These are phyloP conservation scores for Scutellaria barbata DNA, from an alignment of 257 asterid species.

Conservation along the genomic window DNA sequence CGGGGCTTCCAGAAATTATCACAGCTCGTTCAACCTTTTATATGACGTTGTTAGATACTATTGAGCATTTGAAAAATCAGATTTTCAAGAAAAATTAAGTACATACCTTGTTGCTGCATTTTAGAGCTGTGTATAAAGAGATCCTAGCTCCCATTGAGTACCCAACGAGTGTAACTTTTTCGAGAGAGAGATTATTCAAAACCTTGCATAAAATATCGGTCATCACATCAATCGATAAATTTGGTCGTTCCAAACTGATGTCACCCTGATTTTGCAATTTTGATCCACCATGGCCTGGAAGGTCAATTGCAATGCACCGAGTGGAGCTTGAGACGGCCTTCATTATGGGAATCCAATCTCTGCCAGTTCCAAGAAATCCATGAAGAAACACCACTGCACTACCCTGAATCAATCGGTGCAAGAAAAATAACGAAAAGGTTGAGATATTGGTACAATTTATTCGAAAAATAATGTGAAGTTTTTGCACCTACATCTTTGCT, in stretches of 20 bases:
- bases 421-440: constrained; percentile 9
- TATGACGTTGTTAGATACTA: constrained; percentile 21
- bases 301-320: constrained; percentile 84
- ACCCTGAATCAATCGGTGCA: constrained; percentile 52
- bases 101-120: constrained; percentile 65
- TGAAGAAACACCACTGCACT: constrained; percentile 75
- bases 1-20: constrained; percentile 94
- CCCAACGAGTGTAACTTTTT: constrained; percentile 74
- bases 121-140: constrained; percentile 73
- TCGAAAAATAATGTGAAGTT: neutral
- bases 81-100: neutral
- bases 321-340: constrained; percentile 73
- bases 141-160: constrained; percentile 98
- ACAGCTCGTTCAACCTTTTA: constrained; percentile 77
- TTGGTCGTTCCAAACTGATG: constrained; percentile 43
- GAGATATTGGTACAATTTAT: too few species aligned
- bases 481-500: constrained; percentile 58
- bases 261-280: constrained; percentile 46
- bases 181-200: constrained; percentile 49
- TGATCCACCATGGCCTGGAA: constrained; percentile 95
- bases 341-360: constrained; percentile 88
- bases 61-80: constrained; percentile 8
- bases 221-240: constrained; percentile 66
- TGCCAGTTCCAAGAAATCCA: constrained; percentile 85
- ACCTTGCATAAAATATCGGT: constrained; percentile 60